Base-by-base conservation (phyloP, 1,139 yeast species). In the Sugiyamaella xylanicola region DNA sequence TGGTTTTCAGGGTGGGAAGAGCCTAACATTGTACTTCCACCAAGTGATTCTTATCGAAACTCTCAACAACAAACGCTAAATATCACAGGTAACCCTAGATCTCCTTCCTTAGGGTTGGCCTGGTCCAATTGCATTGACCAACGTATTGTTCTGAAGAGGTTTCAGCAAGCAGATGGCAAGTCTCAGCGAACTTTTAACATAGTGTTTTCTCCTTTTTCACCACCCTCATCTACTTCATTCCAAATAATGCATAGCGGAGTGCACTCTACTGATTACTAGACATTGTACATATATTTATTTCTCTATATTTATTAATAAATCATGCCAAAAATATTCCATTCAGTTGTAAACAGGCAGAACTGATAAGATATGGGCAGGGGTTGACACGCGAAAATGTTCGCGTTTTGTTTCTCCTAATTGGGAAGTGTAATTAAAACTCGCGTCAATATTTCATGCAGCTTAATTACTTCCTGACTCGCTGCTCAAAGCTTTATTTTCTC, bases 1-100 rank as follows among this genome's bases (percentile, higher is more conserved):
- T 82, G 86, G 77, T 74, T 82, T 55, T 77, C 84, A 3, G 97
- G 96, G 0, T 90, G 96, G 96, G 85, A 82, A 59, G 56, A 56
- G 71, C 57, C 60, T 4, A 45, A 59, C 9, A 46, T 59, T 11
- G 32, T 45, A 2, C 4, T 32, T n/a, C 37, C 37, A 8, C 37
- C 37, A 7, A 32, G 37, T n/a, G 13, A 15, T 13, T 32, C 48
- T 27, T 4, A 3, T n/a, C 27, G 19, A 17, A n/a, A 8, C 22
- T 25, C 37, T 16, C 27, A 35, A 16, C 27, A 19, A 21, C 36
- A 36, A 17, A 4, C 40, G 13, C 25, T 3, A 35, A 15, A 21
- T 37, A 13, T 39, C 19, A 11, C 15, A 3, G 43, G 16, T 7
- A 25, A 27, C 7, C 57, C 60, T 7, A 69, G 72, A 48, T 65